Base-by-base conservation (phyloP, 257 asterid genomes). In the Petrea volubilis region DNA sequence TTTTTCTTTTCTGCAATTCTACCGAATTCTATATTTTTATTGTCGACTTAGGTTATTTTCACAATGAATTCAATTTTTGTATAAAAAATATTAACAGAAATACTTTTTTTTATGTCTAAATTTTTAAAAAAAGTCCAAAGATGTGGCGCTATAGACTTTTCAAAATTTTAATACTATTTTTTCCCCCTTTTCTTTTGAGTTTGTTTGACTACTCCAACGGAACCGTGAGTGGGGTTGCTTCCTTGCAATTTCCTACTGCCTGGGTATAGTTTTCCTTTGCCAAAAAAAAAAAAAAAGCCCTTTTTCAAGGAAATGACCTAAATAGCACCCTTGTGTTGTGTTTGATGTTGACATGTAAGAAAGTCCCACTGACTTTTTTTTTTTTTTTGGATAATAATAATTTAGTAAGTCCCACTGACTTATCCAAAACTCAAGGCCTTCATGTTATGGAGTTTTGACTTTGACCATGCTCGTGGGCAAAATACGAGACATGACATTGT, bases 231-330 rank as follows among this genome's bases (percentile, higher is more conserved):
- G 63, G 12, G 2, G 65, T 31, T 24, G 20, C 67, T 68, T 75
- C 80, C 60, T 14, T 5, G 27, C 36, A 7, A 11, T 41, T 75
- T 75, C 80, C 67, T 60, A 12, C 47, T 13, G 29, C n/a, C 49
- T 52, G 18, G 2, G 17, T 15, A 24, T 40, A 55, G 38, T 25
- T 14, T 56, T 59, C 55, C 28, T 67, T 2, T 6, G 65, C n/a
- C n/a, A n/a, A n/a, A n/a, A n/a, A n/a, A n/a, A n/a, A n/a, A n/a
- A n/a, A n/a, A n/a, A n/a, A n/a, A n/a, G n/a, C n/a, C n/a, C n/a
- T n/a, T n/a, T n/a, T 27, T 8, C 21, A 29, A 14, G 12, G 10
- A 62, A 73, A 64, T 67, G 29, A 50, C 74, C 18, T n/a, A 59
- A 59, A 51, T 14, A 1, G 0, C 78, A 72, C 65, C 41, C 2